A percentile compares a stretch with the other conserved stretches of the same genome.
phyloP scores from a whole-genome alignment of 305 asterid species.

The Solanum aculeatissimum region DNA sequence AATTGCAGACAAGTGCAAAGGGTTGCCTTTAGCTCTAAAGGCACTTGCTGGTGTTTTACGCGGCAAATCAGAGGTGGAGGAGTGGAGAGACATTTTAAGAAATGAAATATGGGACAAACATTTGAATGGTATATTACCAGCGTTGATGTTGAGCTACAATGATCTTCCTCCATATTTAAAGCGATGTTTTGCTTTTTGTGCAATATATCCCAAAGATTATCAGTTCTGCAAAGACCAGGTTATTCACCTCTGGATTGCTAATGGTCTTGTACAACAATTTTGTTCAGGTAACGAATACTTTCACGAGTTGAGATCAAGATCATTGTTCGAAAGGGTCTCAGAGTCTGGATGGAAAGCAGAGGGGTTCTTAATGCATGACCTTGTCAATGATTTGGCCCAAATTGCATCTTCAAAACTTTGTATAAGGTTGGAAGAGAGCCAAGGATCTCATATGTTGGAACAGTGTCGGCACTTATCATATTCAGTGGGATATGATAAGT shows the following conservation, averaged over 20 bases:
- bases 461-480: too few species aligned
- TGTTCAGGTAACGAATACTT: background rate
- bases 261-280: background rate
- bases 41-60: background rate
- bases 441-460: too few species aligned
- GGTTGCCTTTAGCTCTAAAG: background rate
- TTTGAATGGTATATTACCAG: background rate
- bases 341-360: too few species aligned
- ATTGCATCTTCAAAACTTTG: too few species aligned
- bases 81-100: slow-evolving; percentile 2
- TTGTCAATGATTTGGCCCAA: too few species aligned
- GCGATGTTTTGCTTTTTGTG: slow-evolving; percentile 9
- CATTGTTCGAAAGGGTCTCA: too few species aligned
- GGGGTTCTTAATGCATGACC: too few species aligned
- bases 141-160: slow-evolving; percentile 12
- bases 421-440: too few species aligned
- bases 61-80: background rate
- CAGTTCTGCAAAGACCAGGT: background rate
- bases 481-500: too few species aligned
- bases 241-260: slow-evolving; percentile 4
- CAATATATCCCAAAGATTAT: slow-evolving; percentile 7
- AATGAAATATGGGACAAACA: slow-evolving; percentile 9
- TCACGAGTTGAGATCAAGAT: background rate
- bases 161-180: slow-evolving; percentile 7
- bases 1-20: background rate